These are phyloP conservation scores for Phialophora tarda DNA, from an alignment of 2,329 filamentous ascomycete genomes.

Conservation along the genomic window DNA sequence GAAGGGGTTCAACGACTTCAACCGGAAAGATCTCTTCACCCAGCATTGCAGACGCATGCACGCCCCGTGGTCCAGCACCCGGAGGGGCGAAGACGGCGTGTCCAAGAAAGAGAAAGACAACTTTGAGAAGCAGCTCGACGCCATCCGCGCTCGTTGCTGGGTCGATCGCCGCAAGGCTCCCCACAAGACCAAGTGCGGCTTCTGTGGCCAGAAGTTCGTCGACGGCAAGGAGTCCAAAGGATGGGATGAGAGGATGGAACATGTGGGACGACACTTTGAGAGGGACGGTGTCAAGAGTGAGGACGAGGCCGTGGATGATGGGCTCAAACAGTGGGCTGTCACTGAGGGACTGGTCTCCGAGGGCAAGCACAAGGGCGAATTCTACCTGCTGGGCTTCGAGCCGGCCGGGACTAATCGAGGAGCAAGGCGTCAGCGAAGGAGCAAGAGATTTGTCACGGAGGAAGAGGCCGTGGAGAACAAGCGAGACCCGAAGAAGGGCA, in stretches of 20 bases:
- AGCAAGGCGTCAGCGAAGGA: slow-evolving; percentile 15
- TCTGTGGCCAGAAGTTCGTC: slow-evolving; percentile 56
- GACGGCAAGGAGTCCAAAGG: slow-evolving; percentile 49
- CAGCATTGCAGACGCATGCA: slow-evolving; percentile 91
- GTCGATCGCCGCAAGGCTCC: slow-evolving; percentile 68
- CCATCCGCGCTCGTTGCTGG: slow-evolving; percentile 65
- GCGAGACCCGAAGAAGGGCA: background rate
- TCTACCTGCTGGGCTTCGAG: slow-evolving; percentile 30
- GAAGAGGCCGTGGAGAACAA: slow-evolving; percentile 24
- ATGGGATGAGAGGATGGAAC: slow-evolving; percentile 87
- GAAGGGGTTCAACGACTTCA: slow-evolving; percentile 68
- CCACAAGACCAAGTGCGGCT: slow-evolving; percentile 62
- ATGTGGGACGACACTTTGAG: slow-evolving; percentile 81
- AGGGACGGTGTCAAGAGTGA: slow-evolving; percentile 50
- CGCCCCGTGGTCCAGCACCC: slow-evolving; percentile 25
- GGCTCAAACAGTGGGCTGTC: slow-evolving; percentile 49
- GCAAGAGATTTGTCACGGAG: slow-evolving; percentile 19
- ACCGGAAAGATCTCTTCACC: slow-evolving; percentile 89
- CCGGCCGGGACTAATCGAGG: slow-evolving; percentile 7
- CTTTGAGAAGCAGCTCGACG: slow-evolving; percentile 61
- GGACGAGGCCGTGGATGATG: slow-evolving; percentile 50
- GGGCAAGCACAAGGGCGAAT: slow-evolving; percentile 29
- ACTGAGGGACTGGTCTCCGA: slow-evolving; percentile 41
- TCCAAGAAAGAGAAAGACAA: slow-evolving; percentile 44
- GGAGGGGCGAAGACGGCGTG: slow-evolving; percentile 53